phyloP scores from a whole-genome alignment of 305 asterid genomes.

The Fraxinus sp. region DNA sequence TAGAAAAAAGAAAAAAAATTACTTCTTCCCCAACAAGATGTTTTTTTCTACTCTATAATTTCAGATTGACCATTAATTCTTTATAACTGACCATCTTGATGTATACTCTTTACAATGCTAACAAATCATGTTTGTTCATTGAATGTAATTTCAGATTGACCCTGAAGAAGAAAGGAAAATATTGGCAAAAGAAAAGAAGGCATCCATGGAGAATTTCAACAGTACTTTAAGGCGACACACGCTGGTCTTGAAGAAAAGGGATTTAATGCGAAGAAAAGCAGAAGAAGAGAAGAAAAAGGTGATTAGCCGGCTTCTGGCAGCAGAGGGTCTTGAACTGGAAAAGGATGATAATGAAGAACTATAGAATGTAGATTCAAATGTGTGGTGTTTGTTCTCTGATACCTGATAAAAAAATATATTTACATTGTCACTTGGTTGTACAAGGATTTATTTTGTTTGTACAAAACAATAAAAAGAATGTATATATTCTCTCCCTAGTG shows the following conservation, averaged over 20 bases:
- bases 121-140: neutral
- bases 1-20: neutral
- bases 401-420: neutral
- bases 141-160: slow-evolving; percentile 54
- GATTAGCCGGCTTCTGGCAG: slow-evolving; percentile 76
- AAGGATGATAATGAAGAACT: slow-evolving; percentile 53
- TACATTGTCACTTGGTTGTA: neutral
- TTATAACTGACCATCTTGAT: neutral
- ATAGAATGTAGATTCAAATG: slow-evolving; percentile 20
- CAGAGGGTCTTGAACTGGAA: slow-evolving; percentile 92
- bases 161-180: slow-evolving; percentile 92
- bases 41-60: neutral
- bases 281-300: slow-evolving; percentile 69
- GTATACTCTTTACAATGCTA: neutral
- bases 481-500: neutral
- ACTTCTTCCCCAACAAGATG: neutral
- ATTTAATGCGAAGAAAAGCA: slow-evolving; percentile 67
- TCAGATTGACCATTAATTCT: neutral
- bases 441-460: neutral
- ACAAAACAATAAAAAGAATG: neutral
- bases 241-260: slow-evolving; percentile 75
- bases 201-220: slow-evolving; percentile 62
- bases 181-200: slow-evolving; percentile 76
- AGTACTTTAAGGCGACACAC: slow-evolving; percentile 77
- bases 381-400: neutral